Conservation (phyloP, 306 rosid species). For the Ochetophila trinervis region DNA sequence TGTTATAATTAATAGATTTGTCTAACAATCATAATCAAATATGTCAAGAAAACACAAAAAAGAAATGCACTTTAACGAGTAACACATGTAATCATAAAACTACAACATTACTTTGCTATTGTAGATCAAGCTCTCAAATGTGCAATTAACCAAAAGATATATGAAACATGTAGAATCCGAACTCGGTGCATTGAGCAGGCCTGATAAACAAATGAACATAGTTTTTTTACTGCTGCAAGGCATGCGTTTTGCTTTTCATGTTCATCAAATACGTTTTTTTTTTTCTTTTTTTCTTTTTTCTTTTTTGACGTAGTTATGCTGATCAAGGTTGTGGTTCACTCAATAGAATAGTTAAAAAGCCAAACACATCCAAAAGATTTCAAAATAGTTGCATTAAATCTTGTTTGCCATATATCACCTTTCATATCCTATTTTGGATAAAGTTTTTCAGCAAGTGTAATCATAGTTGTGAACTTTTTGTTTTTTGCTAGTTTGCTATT, state of each 20-base stretch:
- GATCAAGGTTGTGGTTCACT: not conserved
- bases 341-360: not conserved
- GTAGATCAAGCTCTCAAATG: conserved; percentile 93
- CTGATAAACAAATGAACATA: conserved; percentile 79
- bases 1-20: not conserved
- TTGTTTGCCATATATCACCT: too few relatives aligned
- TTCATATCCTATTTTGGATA: too few relatives aligned
- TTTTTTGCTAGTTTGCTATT: conserved; percentile 77
- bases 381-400: too few relatives aligned
- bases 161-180: conserved; percentile 89
- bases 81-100: too few relatives aligned
- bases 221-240: conserved; percentile 85
- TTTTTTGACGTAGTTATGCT: not conserved
- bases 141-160: conserved; percentile 81
- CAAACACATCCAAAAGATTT: too few relatives aligned
- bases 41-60: not conserved
- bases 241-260: conserved; percentile 88
- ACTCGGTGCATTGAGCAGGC: conserved; percentile 68
- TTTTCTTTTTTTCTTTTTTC: too few relatives aligned
- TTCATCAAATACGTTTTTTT: conserved; percentile 96
- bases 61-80: not conserved
- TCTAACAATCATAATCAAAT: too few relatives aligned
- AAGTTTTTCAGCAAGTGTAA: too few relatives aligned
- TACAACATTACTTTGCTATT: conserved; percentile 18
- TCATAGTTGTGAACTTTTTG: conserved; percentile 8